phyloP scores from a whole-genome alignment of 2,329 filamentous ascomycete species.

The Colletotrichum sp. region DNA sequence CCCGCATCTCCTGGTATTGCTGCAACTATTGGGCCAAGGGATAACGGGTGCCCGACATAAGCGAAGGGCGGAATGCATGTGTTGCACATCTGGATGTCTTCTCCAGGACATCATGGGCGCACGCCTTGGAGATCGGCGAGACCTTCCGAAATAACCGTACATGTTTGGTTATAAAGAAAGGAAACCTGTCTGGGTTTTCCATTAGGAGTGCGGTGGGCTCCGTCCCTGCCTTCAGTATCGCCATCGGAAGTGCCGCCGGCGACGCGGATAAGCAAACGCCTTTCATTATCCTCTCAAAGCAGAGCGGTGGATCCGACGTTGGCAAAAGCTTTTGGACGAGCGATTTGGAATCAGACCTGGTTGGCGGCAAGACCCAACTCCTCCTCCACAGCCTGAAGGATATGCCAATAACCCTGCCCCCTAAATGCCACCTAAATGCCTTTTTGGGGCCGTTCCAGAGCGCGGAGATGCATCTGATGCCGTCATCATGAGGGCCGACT shows the following conservation, averaged over 20 bases:
- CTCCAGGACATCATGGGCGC: too few species aligned
- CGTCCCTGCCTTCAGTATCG: neutral
- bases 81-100: too few species aligned
- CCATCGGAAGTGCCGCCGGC: conserved; percentile 29
- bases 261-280: conserved; percentile 28
- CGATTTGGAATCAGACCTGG: conserved; percentile 15
- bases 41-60: too few species aligned
- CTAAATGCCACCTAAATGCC: neutral
- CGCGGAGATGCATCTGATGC: conserved; percentile 20
- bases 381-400: conserved; percentile 22
- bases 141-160: too few species aligned
- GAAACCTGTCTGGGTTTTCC: too few species aligned
- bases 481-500: conserved; percentile 11
- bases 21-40: too few species aligned
- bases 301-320: conserved; percentile 22
- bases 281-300: conserved; percentile 22
- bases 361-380: conserved; percentile 11
- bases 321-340: conserved; percentile 24
- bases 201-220: neutral
- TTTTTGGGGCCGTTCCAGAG: conserved; percentile 11
- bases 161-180: too few species aligned
- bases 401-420: conserved; percentile 19
- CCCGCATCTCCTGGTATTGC: too few species aligned
- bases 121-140: too few species aligned
- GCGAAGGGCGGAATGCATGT: too few species aligned